Evolutionary conservation across 2,329 filamentous ascomycete genomes (phyloP), one percentile per base, ranked within the genome.

Genomic region (Cladosporium sp.): DNA sequence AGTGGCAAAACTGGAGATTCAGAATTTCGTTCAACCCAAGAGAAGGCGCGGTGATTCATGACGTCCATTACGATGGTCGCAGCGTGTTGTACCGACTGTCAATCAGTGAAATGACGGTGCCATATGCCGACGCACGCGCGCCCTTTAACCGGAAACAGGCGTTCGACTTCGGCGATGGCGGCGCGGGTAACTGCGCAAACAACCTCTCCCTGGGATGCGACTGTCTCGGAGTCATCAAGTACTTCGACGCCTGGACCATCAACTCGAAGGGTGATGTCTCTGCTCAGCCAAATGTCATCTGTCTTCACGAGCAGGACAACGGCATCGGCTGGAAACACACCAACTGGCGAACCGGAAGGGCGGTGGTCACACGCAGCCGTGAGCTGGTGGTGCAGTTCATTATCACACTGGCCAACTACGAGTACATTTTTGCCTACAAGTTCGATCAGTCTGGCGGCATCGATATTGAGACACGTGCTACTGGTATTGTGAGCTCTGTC

Each of bases 301-400:
- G 89, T 71, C 77, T 91, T 4, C 89, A 91, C 71, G 89, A 91
- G 74, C 86, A 90, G 72, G 89, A 91, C 70, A 85, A 86, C 62
- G 89, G 89, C 3, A 89, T 91, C 49, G 83, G 83, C 10, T 90
- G 87, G 87, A 90, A 91, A 74, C 88, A 90, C 77, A 89, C 87
- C 5, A 90, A 91, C 78, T 89, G 85, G 80, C 82, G 88, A 2
- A 90, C 87, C 0, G 81, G 82, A 32, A 82, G 86, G 1, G 87
- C 87, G 0, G 86, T 87, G 1, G 86, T 90, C 0, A 86, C 85
- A 0, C 81, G 89, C 8, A 81, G 83, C 66, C 83, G 88, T 0
- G 85, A 89, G 69, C 81, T 91, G 2, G 87, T 91, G 0, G 76
- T 91, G 2, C 88, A 91, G 70, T 88, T 86, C 73, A 88, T 90